Evolutionary conservation across 2,329 filamentous ascomycete species (phyloP).

Genomic region (Cladophialophora yegresii): DNA sequence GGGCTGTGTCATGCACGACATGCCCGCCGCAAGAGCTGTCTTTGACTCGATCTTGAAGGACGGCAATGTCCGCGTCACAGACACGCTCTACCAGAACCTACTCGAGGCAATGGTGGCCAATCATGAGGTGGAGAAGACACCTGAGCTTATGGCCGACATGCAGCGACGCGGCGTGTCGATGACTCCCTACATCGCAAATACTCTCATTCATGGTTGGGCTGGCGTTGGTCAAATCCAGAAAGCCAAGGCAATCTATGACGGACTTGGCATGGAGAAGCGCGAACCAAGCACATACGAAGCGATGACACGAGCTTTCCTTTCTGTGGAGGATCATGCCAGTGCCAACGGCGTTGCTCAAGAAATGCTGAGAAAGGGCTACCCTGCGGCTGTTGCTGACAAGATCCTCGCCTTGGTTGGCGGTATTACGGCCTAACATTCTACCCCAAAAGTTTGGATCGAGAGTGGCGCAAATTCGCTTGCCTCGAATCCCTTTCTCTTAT

Average conservation of each 20-base stretch:
- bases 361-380: conserved; percentile 88
- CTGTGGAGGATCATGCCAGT: conserved; percentile 73
- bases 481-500: conserved; percentile 24
- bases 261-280: conserved; percentile 73
- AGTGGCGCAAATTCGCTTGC: conserved; percentile 31
- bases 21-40: conserved; percentile 75
- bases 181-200: conserved; percentile 98
- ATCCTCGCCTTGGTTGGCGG: conserved; percentile 80
- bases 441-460: conserved; percentile 19
- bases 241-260: conserved; percentile 75
- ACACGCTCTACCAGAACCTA: conserved; percentile 93
- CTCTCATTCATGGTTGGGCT: conserved; percentile 95
- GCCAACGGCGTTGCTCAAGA: conserved; percentile 82
- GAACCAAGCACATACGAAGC: conserved; percentile 98
- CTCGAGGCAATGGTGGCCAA: conserved; percentile 98
- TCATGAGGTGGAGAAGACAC: conserved; percentile 75
- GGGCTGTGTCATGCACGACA: conserved; percentile 89
- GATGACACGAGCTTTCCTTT: conserved; percentile 91
- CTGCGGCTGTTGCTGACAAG: conserved; percentile 87
- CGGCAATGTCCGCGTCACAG: conserved; percentile 67
- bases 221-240: conserved; percentile 76
- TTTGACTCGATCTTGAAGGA: conserved; percentile 80
- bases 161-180: conserved; percentile 70
- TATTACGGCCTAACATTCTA: conserved; percentile 17
- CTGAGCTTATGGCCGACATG: conserved; percentile 76